These are phyloP conservation scores for Phytopythium boreale DNA, from an alignment of 352 stramenopile genomes.

Conservation along the genomic window DNA sequence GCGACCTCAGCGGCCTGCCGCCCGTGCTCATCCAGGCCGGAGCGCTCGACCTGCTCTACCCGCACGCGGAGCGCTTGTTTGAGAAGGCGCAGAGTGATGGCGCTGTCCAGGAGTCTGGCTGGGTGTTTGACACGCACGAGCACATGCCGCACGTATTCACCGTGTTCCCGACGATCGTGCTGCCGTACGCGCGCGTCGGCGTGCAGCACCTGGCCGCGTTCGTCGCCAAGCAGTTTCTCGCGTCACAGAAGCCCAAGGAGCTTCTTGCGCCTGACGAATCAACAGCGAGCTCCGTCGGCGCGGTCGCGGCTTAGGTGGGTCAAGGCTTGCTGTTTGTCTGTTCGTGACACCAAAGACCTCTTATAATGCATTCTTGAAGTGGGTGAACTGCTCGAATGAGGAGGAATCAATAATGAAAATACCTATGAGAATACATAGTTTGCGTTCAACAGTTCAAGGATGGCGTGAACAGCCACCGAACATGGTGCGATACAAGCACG, in stretches of 20 bases:
- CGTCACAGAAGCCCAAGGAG: background rate
- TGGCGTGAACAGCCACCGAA: background rate
- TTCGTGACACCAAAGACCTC: background rate
- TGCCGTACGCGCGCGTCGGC: slow-evolving; percentile 13
- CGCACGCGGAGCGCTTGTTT: slow-evolving; percentile 11
- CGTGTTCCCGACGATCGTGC: slow-evolving; percentile 13
- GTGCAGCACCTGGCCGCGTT: slow-evolving; percentile 18
- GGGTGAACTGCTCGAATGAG: background rate
- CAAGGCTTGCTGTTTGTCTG: background rate
- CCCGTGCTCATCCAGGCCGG: slow-evolving; percentile 18
- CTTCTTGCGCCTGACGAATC: background rate
- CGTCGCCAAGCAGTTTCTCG: slow-evolving; percentile 10
- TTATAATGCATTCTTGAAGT: background rate
- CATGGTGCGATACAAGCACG: background rate
- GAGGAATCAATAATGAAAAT: background rate
- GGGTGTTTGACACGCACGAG: slow-evolving; percentile 16
- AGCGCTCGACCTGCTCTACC: slow-evolving; percentile 12
- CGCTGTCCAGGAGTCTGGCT: slow-evolving; percentile 14
- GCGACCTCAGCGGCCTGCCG: slow-evolving; percentile 14
- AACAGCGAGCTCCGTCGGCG: background rate
- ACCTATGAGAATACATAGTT: background rate
- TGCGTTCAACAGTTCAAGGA: background rate
- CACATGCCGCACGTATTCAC: slow-evolving; percentile 27
- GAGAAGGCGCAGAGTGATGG: slow-evolving; percentile 18
- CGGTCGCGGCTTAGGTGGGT: background rate